A percentile compares a stretch with the other conserved stretches of the same genome.
phyloP scores from a whole-genome alignment of 306 rosid genomes.

The Lathyrus sativus region DNA sequence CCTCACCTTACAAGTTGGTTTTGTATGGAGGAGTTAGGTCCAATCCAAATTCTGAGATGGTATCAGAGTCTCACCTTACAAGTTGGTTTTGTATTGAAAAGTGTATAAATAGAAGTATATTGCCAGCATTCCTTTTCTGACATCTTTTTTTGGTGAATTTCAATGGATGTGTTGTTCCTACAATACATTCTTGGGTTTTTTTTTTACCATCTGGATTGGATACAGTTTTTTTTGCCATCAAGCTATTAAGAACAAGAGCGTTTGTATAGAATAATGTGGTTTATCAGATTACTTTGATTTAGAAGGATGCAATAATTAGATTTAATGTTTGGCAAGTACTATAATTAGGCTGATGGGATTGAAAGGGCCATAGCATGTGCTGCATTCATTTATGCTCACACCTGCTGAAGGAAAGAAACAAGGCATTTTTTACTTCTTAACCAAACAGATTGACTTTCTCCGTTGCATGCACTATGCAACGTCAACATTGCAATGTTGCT shows the following conservation, averaged over 20 bases:
- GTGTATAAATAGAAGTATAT: too few relatives aligned
- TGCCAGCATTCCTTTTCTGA: too few relatives aligned
- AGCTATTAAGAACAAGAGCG: background rate
- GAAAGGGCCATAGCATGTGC: conserved; percentile 4
- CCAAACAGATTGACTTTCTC: background rate
- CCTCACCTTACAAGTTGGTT: too few relatives aligned
- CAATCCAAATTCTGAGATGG: too few relatives aligned
- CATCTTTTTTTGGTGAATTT: too few relatives aligned
- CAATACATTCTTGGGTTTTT: too few relatives aligned
- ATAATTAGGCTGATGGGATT: background rate
- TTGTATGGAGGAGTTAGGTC: too few relatives aligned
- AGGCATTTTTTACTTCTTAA: background rate
- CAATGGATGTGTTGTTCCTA: too few relatives aligned
- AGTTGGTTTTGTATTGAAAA: too few relatives aligned
- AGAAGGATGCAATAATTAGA: background rate
- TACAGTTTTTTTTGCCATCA: background rate
- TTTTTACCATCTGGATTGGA: too few relatives aligned
- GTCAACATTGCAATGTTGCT: background rate
- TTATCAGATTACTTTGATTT: background rate
- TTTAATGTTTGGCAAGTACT: background rate
- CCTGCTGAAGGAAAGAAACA: background rate
- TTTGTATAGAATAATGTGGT: too few relatives aligned
- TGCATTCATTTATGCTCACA: background rate
- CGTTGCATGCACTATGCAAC: background rate
- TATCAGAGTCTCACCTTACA: too few relatives aligned